Evolutionary conservation across 495 filamentous ascomycete species (phyloP).

Genomic region (Halenospora varia): DNA sequence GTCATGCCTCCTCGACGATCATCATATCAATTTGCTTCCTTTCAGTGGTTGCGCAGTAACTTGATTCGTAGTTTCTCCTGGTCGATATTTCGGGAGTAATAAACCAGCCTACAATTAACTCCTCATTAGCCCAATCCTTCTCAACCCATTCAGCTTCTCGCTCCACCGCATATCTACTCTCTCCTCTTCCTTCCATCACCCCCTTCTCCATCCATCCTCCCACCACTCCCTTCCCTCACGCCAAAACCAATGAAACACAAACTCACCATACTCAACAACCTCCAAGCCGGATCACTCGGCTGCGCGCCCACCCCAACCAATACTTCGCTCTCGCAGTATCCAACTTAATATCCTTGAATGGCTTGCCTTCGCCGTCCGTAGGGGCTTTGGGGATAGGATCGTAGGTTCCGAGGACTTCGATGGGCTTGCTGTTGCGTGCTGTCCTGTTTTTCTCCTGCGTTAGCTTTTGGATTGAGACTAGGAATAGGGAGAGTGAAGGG

Average conservation of each 20-base stretch:
- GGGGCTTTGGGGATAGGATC: constrained; percentile 79
- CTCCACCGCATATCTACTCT: neutral
- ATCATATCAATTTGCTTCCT: too few species aligned
- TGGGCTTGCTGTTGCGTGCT: constrained; percentile 76
- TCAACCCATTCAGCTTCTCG: neutral
- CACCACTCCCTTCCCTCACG: neutral
- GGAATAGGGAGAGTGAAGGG: neutral
- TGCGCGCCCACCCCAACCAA: constrained; percentile 96
- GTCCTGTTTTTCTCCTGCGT: too few species aligned
- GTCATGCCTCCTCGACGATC: too few species aligned
- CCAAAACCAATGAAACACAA: neutral
- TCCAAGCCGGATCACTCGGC: constrained; percentile 83
- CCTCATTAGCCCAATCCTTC: neutral
- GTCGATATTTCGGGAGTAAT: constrained; percentile 40
- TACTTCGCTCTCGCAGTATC: constrained; percentile 81
- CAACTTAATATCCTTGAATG: constrained; percentile 85
- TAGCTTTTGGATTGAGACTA: neutral
- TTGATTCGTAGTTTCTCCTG: neutral
- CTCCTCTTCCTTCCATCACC: neutral
- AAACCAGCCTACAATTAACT: constrained; percentile 38
- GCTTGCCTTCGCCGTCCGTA: constrained; percentile 58
- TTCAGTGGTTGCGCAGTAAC: neutral
- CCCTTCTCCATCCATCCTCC: neutral
- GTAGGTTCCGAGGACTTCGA: constrained; percentile 96
- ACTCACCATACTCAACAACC: constrained; percentile 79